These are phyloP conservation scores for Nemania sp. DNA, from an alignment of 2,329 filamentous ascomycete species.

Conservation along the genomic window DNA sequence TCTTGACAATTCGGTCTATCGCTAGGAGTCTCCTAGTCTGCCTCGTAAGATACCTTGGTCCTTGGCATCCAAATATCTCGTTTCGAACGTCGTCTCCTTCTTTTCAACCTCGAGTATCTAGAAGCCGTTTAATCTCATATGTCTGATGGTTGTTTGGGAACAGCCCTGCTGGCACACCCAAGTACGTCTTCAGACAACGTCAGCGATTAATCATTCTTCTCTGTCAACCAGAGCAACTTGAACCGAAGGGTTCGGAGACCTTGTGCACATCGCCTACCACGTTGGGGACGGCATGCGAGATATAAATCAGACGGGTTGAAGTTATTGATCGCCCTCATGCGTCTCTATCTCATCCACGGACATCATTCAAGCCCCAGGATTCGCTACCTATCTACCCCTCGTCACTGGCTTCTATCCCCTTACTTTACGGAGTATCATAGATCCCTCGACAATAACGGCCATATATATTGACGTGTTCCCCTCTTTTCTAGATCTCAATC, in stretches of 20 bases:
- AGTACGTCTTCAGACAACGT: slow-evolving; percentile 19
- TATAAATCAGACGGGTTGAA: slow-evolving; percentile 46
- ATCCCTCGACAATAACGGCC: slow-evolving; percentile 1
- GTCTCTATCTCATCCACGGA: slow-evolving; percentile 7
- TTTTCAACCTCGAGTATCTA: slow-evolving; percentile 17
- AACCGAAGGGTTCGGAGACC: slow-evolving; percentile 22
- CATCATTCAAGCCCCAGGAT: slow-evolving; percentile 12
- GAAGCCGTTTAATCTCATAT: slow-evolving; percentile 47
- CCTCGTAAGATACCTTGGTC: slow-evolving; percentile 18
- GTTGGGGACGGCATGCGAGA: slow-evolving; percentile 21
- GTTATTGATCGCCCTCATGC: slow-evolving; percentile 26
- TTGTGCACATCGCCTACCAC: slow-evolving; percentile 15
- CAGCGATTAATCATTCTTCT: slow-evolving; percentile 21
- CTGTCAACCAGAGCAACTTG: slow-evolving; percentile 17
- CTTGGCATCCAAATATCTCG: slow-evolving; percentile 14
- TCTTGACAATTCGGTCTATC: slow-evolving; percentile 39
- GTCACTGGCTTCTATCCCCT: slow-evolving; percentile 11
- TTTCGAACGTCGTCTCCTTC: slow-evolving; percentile 34
- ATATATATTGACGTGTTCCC: slow-evolving; percentile 15
- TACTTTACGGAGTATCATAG: slow-evolving; percentile 7
- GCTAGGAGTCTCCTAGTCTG: slow-evolving; percentile 34
- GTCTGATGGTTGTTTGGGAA: slow-evolving; percentile 63
- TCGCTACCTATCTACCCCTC: not conserved
- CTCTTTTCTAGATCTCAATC: not conserved
- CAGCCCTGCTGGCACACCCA: slow-evolving; percentile 55